A percentile compares a stretch with the other conserved stretches of the same genome.
Conservation (phyloP, 345 rosid genomes). For the Acer saccharum region DNA sequence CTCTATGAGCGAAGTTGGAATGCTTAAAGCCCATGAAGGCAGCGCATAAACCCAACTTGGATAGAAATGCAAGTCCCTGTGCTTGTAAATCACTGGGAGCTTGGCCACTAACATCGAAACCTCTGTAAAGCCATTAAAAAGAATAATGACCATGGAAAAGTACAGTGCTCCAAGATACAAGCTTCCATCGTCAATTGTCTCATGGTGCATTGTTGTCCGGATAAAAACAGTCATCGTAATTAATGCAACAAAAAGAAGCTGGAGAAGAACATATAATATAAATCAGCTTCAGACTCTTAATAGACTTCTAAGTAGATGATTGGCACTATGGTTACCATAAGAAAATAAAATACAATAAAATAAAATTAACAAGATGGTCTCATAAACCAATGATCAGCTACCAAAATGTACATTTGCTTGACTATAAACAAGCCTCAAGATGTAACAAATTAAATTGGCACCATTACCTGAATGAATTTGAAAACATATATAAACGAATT, state of each 20-base stretch:
- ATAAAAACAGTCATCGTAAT: conserved; percentile 96
- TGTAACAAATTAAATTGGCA: conserved; percentile 2
- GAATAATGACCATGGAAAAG: conserved; percentile 97
- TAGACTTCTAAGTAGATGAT: neutral
- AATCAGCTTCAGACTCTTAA: conserved; percentile 14
- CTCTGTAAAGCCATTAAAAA: conserved; percentile 96
- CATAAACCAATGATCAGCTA: conserved; percentile 3
- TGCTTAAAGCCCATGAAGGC: conserved; percentile 89
- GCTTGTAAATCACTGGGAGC: conserved; percentile 97
- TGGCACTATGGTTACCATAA: neutral
- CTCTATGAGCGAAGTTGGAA: conserved; percentile 86
- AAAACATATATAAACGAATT: conserved; percentile 91
- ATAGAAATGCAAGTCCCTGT: conserved; percentile 87
- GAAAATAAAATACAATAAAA: neutral
- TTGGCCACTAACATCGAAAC: conserved; percentile 96
- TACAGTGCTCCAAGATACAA: conserved; percentile 83
- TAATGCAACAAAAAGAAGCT: conserved; percentile 90
- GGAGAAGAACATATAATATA: conserved; percentile 34
- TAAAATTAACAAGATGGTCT: conserved; percentile 1
- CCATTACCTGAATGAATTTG: conserved; percentile 87
- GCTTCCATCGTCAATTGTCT: conserved; percentile 85
- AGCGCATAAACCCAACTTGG: conserved; percentile 96
- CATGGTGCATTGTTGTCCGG: conserved; percentile 82
- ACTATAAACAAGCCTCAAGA: neutral
- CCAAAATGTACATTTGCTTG: neutral